Conservation (phyloP, 23 red algal genomes). For the Gracilariopsis chorda region DNA sequence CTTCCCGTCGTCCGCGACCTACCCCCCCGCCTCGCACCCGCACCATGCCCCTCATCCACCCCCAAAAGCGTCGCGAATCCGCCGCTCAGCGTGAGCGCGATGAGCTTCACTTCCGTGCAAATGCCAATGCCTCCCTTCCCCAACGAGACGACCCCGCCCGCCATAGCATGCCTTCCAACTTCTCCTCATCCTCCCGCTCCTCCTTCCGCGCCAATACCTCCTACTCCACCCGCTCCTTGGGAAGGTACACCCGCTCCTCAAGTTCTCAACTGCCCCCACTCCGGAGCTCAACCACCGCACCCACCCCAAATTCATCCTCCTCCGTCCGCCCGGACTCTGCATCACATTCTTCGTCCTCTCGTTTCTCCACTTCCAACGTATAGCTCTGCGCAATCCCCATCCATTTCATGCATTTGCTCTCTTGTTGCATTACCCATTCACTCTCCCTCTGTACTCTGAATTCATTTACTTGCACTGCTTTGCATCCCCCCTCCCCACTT, state of each 20-base stretch:
- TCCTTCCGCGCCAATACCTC: neutral
- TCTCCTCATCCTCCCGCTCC: neutral
- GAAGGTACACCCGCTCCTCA: conserved; percentile 20
- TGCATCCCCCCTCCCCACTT: no score
- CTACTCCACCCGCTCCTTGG: conserved; percentile 24
- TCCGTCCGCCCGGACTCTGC: neutral
- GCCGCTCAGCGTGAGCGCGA: conserved; percentile 40
- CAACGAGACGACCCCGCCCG: conserved; percentile 1
- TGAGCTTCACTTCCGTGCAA: conserved; percentile 8
- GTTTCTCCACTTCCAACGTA: no score
- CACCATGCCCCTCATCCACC: neutral
- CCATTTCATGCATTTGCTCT: no score
- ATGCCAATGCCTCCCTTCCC: conserved; percentile 38
- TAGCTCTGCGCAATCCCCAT: no score
- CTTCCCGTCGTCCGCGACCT: neutral
- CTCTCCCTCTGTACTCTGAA: no score
- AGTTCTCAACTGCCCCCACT: conserved; percentile 37
- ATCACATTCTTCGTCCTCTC: neutral
- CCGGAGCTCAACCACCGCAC: neutral
- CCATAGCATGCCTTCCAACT: neutral
- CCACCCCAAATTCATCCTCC: neutral
- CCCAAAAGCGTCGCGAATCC: neutral
- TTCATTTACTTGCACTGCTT: no score
- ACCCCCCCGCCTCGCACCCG: neutral
- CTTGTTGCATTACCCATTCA: no score